phyloP scores from a whole-genome alignment of 192 early-diverging fungal genomes.

The Linnemannia hyalina region DNA sequence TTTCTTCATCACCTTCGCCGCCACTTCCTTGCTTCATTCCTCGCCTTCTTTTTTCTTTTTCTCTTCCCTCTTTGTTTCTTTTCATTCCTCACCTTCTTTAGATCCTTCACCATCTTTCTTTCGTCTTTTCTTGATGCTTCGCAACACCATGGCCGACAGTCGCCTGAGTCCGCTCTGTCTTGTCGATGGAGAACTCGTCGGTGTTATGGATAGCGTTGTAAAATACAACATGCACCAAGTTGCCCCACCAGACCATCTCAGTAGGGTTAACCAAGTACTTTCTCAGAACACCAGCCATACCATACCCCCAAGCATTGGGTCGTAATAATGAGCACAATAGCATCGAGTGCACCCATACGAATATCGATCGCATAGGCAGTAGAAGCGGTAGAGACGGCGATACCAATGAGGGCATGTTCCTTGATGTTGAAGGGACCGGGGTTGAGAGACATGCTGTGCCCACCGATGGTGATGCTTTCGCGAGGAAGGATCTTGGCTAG shows the following conservation, averaged over 20 bases:
- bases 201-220: constrained; percentile 52
- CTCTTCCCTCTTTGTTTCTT: too few relatives aligned
- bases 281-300: constrained; percentile 82
- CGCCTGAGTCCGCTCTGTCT: too few relatives aligned
- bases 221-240: constrained; percentile 63
- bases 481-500: constrained; percentile 10
- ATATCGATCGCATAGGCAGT: constrained; percentile 5
- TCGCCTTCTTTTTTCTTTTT: too few relatives aligned
- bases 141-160: too few relatives aligned
- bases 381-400: background rate
- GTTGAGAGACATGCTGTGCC: background rate
- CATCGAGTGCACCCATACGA: background rate
- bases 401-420: background rate
- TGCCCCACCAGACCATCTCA: constrained; percentile 86
- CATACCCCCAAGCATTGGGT: constrained; percentile 67
- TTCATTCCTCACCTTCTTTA: too few relatives aligned
- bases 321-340: constrained; percentile 61
- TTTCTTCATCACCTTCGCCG: too few relatives aligned
- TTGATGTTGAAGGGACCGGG: constrained; percentile 21
- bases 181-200: background rate
- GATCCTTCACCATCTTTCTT: too few relatives aligned
- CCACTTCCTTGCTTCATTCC: too few relatives aligned
- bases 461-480: background rate
- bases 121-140: too few relatives aligned
- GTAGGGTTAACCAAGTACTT: constrained; percentile 70